Conservation (phyloP, 2,329 filamentous ascomycete species). For the Pyricularia pennisetigena region DNA sequence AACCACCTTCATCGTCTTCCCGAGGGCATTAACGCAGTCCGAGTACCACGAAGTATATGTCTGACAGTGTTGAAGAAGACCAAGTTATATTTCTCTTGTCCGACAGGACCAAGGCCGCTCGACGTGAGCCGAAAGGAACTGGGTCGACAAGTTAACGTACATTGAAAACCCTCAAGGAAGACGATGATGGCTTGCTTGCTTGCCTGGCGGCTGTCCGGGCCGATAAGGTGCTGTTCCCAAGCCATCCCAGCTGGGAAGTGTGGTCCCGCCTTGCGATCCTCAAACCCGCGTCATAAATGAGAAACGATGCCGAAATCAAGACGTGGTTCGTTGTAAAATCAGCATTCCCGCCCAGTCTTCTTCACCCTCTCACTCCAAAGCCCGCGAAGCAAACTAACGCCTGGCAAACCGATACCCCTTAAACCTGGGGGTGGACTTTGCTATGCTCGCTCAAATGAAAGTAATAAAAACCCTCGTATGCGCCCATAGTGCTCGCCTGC, state of each 20-base stretch:
- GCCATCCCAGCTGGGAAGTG: constrained; percentile 14
- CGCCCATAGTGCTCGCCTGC: not conserved
- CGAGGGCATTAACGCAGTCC: constrained; percentile 15
- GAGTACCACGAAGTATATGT: not conserved
- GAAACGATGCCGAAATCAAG: constrained; percentile 8
- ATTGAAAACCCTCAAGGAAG: constrained; percentile 49
- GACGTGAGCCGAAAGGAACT: constrained; percentile 5
- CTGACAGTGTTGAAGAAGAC: constrained; percentile 4
- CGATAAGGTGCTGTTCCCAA: constrained; percentile 12
- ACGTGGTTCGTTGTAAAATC: not conserved
- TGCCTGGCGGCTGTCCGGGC: constrained; percentile 31
- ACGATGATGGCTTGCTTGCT: constrained; percentile 64
- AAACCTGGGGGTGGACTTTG: constrained; percentile 9
- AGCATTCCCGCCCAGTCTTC: not conserved
- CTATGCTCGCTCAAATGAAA: constrained; percentile 15
- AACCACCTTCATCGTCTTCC: constrained; percentile 53
- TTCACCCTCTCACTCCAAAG: not conserved
- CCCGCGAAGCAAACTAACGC: constrained; percentile 1
- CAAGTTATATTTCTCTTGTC: constrained; percentile 6
- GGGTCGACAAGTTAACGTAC: constrained; percentile 52
- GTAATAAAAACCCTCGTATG: constrained; percentile 6
- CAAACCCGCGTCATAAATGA: constrained; percentile 6
- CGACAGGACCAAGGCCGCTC: constrained; percentile 2
- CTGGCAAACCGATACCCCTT: constrained; percentile 5
- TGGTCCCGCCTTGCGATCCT: constrained; percentile 10